Conservation (phyloP, 768 basidiomycete genomes). For the Psilocybe tampanensis region DNA sequence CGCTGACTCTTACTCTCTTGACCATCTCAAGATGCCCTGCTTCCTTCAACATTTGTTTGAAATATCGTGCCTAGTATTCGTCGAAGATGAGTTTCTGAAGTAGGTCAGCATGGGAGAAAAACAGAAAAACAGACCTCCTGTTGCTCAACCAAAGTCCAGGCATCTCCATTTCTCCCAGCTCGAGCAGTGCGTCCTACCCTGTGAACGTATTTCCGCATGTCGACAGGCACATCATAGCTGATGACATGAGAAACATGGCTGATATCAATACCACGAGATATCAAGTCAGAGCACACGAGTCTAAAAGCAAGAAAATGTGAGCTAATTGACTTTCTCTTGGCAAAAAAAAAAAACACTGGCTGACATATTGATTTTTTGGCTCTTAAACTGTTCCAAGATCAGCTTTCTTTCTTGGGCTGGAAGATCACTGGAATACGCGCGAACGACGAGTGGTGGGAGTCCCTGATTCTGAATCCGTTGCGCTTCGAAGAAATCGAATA, state of each 20-base stretch:
- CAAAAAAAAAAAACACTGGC: conserved; percentile 25
- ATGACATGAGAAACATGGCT: conserved; percentile 91
- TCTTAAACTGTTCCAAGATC: conserved; percentile 81
- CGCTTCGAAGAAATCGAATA: conserved; percentile 82
- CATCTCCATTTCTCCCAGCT: conserved; percentile 85
- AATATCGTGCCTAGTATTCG: conserved; percentile 70
- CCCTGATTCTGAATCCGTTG: conserved; percentile 28
- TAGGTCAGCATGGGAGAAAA: neutral
- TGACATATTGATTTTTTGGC: conserved; percentile 82
- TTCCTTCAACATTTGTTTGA: conserved; percentile 79
- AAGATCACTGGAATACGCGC: conserved; percentile 89
- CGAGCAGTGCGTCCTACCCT: conserved; percentile 95
- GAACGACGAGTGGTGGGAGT: conserved; percentile 43
- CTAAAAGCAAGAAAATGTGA: conserved; percentile 39
- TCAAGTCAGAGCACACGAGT: conserved; percentile 94
- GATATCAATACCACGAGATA: conserved; percentile 95
- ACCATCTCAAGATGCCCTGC: conserved; percentile 72
- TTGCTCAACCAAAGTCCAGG: conserved; percentile 95
- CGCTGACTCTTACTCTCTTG: conserved; percentile 65
- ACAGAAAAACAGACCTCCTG: conserved; percentile 61
- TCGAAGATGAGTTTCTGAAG: neutral
- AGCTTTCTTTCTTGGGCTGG: conserved; percentile 68
- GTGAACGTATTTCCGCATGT: conserved; percentile 98
- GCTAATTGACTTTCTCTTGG: neutral
- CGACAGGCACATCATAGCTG: conserved; percentile 95